A percentile compares a stretch with the other conserved stretches of the same genome.
Conservation (phyloP, 2,329 filamentous ascomycete species). For the Ampelomyces quisqualis region DNA sequence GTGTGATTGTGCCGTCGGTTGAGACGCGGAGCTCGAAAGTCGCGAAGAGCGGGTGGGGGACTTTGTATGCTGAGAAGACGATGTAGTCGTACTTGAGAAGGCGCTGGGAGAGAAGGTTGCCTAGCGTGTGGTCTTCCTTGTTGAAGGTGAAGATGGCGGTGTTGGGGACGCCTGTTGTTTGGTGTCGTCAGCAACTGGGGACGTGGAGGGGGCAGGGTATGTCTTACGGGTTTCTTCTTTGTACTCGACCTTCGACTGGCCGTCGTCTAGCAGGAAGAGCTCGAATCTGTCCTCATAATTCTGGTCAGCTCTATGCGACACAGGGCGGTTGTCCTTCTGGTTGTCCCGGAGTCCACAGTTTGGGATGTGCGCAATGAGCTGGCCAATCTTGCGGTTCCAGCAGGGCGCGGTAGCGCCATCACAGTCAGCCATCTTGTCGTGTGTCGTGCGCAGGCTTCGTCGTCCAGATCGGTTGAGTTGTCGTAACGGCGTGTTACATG, state of each 20-base stretch:
- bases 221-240: slow-evolving; percentile 82
- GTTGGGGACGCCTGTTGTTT: slow-evolving; percentile 76
- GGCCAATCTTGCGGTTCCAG: slow-evolving; percentile 7
- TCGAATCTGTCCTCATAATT: slow-evolving; percentile 68
- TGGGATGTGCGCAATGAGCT: slow-evolving; percentile 15
- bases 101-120: slow-evolving; percentile 82
- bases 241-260: slow-evolving; percentile 91
- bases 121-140: slow-evolving; percentile 96
- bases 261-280: slow-evolving; percentile 81
- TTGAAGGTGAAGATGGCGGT: slow-evolving; percentile 93
- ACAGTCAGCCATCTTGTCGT: slow-evolving; percentile 1
- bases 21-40: slow-evolving; percentile 76
- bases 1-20: slow-evolving; percentile 83
- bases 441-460: neutral
- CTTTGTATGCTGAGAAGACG: slow-evolving; percentile 88
- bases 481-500: neutral
- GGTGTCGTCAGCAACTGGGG: slow-evolving; percentile 4
- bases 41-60: slow-evolving; percentile 48
- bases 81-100: slow-evolving; percentile 83
- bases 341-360: slow-evolving; percentile 11
- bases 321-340: slow-evolving; percentile 4
- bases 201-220: neutral
- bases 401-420: slow-evolving; percentile 3
- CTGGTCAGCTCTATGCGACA: slow-evolving; percentile 20
- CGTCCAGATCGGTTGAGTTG: neutral